A percentile compares a stretch with the other conserved stretches of the same genome.
phyloP scores from a whole-genome alignment of 2,329 filamentous ascomycete genomes.

The Thermoascus crustaceus region DNA sequence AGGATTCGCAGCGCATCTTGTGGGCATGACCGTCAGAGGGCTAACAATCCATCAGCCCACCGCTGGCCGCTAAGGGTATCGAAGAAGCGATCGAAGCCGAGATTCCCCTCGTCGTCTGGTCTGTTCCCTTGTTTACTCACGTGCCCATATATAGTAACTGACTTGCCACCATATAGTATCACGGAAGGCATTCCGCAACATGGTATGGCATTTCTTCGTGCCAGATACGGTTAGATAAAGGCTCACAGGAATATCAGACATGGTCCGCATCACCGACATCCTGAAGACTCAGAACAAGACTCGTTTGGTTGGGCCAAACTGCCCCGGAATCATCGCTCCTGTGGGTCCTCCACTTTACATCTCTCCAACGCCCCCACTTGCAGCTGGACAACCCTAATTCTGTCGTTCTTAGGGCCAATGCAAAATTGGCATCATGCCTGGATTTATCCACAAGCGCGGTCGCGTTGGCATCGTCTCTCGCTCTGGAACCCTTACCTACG shows the following conservation, averaged over 20 bases:
- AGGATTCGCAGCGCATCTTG: slow-evolving; percentile 14
- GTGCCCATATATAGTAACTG: slow-evolving; percentile 5
- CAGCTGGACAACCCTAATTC: not conserved
- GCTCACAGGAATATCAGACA: slow-evolving; percentile 52
- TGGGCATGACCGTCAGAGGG: slow-evolving; percentile 8
- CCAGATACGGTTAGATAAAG: slow-evolving; percentile 3
- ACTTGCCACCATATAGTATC: slow-evolving; percentile 45
- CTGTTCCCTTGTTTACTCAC: slow-evolving; percentile 15
- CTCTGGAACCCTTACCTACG: slow-evolving; percentile 96
- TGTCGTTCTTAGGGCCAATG: slow-evolving; percentile 65
- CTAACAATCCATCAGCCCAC: slow-evolving; percentile 53
- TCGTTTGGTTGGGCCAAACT: slow-evolving; percentile 93
- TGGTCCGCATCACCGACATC: slow-evolving; percentile 98
- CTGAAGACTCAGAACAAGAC: slow-evolving; percentile 97
- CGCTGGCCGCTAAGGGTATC: slow-evolving; percentile 86
- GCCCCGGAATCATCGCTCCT: slow-evolving; percentile 88
- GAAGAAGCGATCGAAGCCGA: slow-evolving; percentile 93
- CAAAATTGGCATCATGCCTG: slow-evolving; percentile 99
- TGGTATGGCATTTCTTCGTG: slow-evolving; percentile 49
- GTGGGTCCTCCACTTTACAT: slow-evolving; percentile 33
- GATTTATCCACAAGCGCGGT: slow-evolving; percentile 99
- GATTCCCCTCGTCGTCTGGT: slow-evolving; percentile 88
- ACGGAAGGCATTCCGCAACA: slow-evolving; percentile 97
- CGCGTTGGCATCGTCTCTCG: slow-evolving; percentile 98
- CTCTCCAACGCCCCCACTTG: slow-evolving; percentile 2